phyloP scores from a whole-genome alignment of 805 yeast species.

The Cyberlindnera mycetangii region DNA sequence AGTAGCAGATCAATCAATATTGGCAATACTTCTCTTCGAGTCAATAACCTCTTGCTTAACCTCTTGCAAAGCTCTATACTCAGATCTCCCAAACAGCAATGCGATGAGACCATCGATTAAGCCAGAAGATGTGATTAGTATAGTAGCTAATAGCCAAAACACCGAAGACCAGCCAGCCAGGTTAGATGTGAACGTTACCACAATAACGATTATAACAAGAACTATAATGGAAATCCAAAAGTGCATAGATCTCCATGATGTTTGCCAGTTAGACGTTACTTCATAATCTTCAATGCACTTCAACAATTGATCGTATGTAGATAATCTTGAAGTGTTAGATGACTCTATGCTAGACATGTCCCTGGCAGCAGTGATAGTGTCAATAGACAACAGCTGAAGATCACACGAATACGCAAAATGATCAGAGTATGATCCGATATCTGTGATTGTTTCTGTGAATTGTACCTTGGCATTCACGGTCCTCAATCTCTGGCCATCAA shows the following conservation, averaged over 20 bases:
- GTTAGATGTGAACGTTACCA: constrained; percentile 56
- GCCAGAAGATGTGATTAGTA: constrained; percentile 62
- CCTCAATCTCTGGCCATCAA: constrained; percentile 51
- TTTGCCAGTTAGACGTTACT: constrained; percentile 56
- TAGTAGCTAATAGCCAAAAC: constrained; percentile 56
- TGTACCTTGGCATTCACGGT: constrained; percentile 65
- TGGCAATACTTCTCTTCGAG: constrained; percentile 10
- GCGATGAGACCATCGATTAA: constrained; percentile 75
- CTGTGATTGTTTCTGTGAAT: constrained; percentile 67
- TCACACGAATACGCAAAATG: constrained; percentile 78
- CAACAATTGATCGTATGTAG: constrained; percentile 32
- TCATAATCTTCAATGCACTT: constrained; percentile 39
- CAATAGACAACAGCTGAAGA: constrained; percentile 30
- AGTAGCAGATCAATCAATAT: not conserved
- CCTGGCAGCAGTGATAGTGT: not conserved
- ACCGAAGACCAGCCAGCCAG: constrained; percentile 61
- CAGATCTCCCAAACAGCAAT: constrained; percentile 75
- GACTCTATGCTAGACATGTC: not conserved
- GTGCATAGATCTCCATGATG: constrained; percentile 62
- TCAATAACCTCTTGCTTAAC: constrained; percentile 65
- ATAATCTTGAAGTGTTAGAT: not conserved
- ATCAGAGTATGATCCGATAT: constrained; percentile 79
- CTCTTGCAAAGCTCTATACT: constrained; percentile 72
- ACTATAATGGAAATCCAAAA: constrained; percentile 53
- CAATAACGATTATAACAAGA: constrained; percentile 51